Evolutionary conservation across 108 stramenopile genomes (phyloP), one percentile per base, ranked within the genome.

Genomic region (Ochromonas danica): DNA sequence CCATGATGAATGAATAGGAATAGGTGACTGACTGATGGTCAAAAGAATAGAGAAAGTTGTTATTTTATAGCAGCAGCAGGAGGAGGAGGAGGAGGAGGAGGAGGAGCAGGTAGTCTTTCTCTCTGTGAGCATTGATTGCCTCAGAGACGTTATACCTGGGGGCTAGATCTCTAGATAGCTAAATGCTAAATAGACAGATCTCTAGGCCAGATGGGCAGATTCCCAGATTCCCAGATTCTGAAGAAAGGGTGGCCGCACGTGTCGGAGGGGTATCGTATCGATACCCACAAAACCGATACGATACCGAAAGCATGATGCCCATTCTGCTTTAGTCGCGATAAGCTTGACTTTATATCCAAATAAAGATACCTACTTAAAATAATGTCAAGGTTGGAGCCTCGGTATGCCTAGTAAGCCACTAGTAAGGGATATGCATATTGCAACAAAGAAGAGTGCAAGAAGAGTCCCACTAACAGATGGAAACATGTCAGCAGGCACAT

Each of bases 311-410:
- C 51, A 22, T 22, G 17, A 57, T 57, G 17, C 10, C 51, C 51
- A 22, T 57, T 57, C 51, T 17, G 10, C 51, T 57, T 57, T 22
- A 57, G 51, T 57, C 51, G 51, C 51, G 51, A 57, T 17, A 22
- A 57, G 51, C 51, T 57, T 57, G 51, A 57, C 51, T 57, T 57
- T 57, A 22, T 57, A 57, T 57, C 51, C 51, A 57, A 57, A 57
- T 57, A n/a, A 57, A 57, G 51, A 57, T 57, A 57, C 51, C 51
- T 57, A 57, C 51, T 57, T 57, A 57, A 57, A 57, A 57, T 57
- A 57, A 57, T 57, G 51, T 57, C 51, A 57, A 22, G 51, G n/a
- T 22, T 57, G 51, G 51, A 57, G 51, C 51, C 51, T 10, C n/a
- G n/a, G n/a, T n/a, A n/a, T n/a, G n/a, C n/a, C 17, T 57, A 57